Conservation (phyloP, 768 basidiomycete species). For the Cystobasidium ongulense region DNA sequence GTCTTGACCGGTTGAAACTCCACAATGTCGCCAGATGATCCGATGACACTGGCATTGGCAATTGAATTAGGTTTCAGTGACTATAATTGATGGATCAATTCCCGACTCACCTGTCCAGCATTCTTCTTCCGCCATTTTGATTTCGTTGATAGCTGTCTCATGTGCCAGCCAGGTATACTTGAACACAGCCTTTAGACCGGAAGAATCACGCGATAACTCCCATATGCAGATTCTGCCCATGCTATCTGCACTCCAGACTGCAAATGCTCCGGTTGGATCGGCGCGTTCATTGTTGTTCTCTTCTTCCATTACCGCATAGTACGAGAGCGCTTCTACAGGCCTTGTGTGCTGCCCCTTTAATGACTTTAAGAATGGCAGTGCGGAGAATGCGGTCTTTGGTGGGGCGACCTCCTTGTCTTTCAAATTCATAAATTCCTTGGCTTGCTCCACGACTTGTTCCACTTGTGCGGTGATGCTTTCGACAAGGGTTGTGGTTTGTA, state of each 20-base stretch:
- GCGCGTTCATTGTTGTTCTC: not conserved
- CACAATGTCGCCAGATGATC: conserved; percentile 71
- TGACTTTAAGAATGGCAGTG: conserved; percentile 52
- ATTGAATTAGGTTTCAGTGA: not conserved
- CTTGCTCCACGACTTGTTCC: not conserved
- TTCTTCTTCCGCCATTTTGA: conserved; percentile 44
- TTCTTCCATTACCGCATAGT: conserved; percentile 46
- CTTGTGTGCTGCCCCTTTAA: conserved; percentile 70
- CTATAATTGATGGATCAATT: not conserved
- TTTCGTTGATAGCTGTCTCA: conserved; percentile 72
- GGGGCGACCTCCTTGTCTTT: not conserved
- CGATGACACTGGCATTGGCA: conserved; percentile 64
- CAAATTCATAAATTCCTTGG: not conserved
- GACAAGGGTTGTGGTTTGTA: not conserved
- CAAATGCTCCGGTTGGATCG: conserved; percentile 33
- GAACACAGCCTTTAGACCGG: conserved; percentile 51
- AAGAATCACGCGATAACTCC: conserved; percentile 56
- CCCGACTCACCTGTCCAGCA: conserved; percentile 74
- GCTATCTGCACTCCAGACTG: conserved; percentile 77
- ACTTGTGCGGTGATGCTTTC: not conserved
- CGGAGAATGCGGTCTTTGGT: not conserved
- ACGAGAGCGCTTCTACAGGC: conserved; percentile 71
- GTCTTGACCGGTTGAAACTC: conserved; percentile 49
- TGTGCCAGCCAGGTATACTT: conserved; percentile 59
- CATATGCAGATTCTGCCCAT: conserved; percentile 83